These are phyloP conservation scores for Cercospora canescens DNA, from an alignment of 2,329 filamentous ascomycete genomes.

Conservation along the genomic window DNA sequence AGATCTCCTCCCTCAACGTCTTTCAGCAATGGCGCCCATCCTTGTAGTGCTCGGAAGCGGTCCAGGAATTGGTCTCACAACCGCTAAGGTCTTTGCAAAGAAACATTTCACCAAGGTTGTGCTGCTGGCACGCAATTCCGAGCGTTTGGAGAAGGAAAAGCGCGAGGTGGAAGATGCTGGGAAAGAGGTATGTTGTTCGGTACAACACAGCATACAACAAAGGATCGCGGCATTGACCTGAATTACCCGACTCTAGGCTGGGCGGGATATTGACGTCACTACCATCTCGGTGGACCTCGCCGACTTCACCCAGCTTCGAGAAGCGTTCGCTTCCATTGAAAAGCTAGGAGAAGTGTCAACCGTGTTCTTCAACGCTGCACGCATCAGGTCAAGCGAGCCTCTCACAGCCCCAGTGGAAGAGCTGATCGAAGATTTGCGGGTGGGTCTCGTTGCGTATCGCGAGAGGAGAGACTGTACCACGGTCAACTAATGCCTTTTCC, in stretches of 20 bases:
- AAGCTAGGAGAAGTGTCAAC: conserved; percentile 13
- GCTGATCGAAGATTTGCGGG: conserved; percentile 17
- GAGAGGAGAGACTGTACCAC: background rate
- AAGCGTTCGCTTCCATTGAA: conserved; percentile 10
- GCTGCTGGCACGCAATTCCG: conserved; percentile 17
- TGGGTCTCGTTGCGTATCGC: background rate
- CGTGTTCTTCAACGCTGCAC: conserved; percentile 20
- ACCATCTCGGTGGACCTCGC: conserved; percentile 9
- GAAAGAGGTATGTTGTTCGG: background rate
- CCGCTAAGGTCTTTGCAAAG: conserved; percentile 16
- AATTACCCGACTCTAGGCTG: background rate
- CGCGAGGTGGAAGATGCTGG: conserved; percentile 3
- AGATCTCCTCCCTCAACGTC: background rate
- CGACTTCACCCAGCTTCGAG: conserved; percentile 10
- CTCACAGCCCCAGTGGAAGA: conserved; percentile 14
- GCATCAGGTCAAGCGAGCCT: conserved; percentile 9
- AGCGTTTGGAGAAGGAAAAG: conserved; percentile 15
- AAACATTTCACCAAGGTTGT: conserved; percentile 15
- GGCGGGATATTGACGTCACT: conserved; percentile 1
- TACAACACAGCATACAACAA: background rate
- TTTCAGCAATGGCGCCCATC: conserved; percentile 4
- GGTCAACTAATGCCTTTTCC: background rate
- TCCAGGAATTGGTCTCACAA: conserved; percentile 19
- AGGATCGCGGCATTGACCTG: background rate
- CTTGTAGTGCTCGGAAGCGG: conserved; percentile 15